Percentiles rank a stretch among this genome's conserved stretches.
Conservation (phyloP, 2,329 filamentous ascomycete genomes). For the Orbilia oligospora region DNA sequence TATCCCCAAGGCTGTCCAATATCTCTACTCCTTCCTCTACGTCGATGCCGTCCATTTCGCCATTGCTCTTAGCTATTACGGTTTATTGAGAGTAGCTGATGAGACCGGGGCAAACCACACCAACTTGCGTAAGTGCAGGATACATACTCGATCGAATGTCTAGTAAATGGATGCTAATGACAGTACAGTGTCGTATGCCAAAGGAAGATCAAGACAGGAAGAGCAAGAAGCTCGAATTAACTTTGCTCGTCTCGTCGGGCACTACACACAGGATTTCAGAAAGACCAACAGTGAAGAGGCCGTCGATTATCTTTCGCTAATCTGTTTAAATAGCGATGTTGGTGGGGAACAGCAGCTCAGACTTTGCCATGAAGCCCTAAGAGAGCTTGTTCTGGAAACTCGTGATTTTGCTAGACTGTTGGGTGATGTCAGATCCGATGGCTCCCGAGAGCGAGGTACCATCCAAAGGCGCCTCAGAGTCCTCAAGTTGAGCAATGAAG, state of each 20-base stretch:
- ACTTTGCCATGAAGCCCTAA: conserved; percentile 91
- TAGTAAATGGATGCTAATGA: conserved; percentile 54
- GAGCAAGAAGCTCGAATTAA: conserved; percentile 84
- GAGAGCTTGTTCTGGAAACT: conserved; percentile 95
- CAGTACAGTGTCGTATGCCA: conserved; percentile 70
- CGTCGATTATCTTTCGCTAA: conserved; percentile 90
- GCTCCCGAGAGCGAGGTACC: conserved; percentile 84
- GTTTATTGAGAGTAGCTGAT: conserved; percentile 79
- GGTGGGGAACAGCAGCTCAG: conserved; percentile 80
- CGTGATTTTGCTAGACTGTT: conserved; percentile 94
- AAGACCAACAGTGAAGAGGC: conserved; percentile 89
- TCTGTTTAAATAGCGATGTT: conserved; percentile 91
- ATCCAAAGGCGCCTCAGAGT: conserved; percentile 88
- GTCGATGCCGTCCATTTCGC: conserved; percentile 96
- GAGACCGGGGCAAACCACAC: conserved; percentile 55
- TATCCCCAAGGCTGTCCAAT: conserved; percentile 80
- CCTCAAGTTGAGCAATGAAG: conserved; percentile 83
- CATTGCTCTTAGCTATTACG: conserved; percentile 89
- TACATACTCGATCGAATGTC: not conserved
- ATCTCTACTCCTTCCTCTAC: conserved; percentile 91
- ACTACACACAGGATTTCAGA: conserved; percentile 96
- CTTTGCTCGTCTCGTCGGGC: conserved; percentile 92
- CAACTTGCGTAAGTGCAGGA: conserved; percentile 65
- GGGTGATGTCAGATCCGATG: conserved; percentile 89
- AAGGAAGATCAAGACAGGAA: conserved; percentile 49